Percentiles rank a stretch among this genome's conserved stretches.
Evolutionary conservation across 805 yeast genomes (phyloP).

Genomic region (Candida silvatica): DNA sequence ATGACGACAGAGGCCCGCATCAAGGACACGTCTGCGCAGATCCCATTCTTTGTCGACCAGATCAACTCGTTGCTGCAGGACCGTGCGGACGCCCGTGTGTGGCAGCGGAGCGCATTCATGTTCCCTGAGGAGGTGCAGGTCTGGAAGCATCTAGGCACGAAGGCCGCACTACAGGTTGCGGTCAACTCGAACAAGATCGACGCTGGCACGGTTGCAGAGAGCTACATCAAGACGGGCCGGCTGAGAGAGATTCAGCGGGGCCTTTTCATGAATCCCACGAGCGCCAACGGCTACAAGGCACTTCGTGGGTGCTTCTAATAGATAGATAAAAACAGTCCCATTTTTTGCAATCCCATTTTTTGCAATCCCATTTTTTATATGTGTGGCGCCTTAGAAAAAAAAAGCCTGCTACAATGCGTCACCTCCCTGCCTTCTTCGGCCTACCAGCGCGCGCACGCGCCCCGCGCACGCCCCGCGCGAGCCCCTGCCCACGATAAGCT

Average conservation of each 20-base stretch:
- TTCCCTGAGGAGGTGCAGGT: conserved; percentile 63
- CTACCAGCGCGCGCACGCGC: too few species aligned
- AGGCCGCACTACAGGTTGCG: conserved; percentile 53
- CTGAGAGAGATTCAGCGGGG: conserved; percentile 59
- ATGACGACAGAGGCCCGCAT: conserved; percentile 35
- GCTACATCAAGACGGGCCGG: conserved; percentile 39
- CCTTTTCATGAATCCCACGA: conserved; percentile 53
- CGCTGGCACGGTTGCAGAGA: conserved; percentile 41
- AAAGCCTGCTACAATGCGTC: too few species aligned
- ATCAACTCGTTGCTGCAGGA: conserved; percentile 34
- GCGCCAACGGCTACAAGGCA: conserved; percentile 19
- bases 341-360: too few species aligned
- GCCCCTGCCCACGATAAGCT: too few species aligned
- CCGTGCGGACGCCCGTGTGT: conserved; percentile 21
- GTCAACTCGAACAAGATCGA: conserved; percentile 39
- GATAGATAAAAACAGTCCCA: too few species aligned
- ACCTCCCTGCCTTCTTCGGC: too few species aligned
- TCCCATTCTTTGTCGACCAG: conserved; percentile 51
- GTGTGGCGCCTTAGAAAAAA: too few species aligned
- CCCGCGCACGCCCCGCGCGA: too few species aligned
- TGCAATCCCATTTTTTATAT: too few species aligned
- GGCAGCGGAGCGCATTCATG: conserved; percentile 66
- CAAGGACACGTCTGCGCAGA: conserved; percentile 41
- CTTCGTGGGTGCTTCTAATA: conserved; percentile 5
- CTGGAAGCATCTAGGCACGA: conserved; percentile 59